These are phyloP conservation scores for Pythium rishiriense DNA, from an alignment of 352 stramenopile genomes.

Conservation along the genomic window DNA sequence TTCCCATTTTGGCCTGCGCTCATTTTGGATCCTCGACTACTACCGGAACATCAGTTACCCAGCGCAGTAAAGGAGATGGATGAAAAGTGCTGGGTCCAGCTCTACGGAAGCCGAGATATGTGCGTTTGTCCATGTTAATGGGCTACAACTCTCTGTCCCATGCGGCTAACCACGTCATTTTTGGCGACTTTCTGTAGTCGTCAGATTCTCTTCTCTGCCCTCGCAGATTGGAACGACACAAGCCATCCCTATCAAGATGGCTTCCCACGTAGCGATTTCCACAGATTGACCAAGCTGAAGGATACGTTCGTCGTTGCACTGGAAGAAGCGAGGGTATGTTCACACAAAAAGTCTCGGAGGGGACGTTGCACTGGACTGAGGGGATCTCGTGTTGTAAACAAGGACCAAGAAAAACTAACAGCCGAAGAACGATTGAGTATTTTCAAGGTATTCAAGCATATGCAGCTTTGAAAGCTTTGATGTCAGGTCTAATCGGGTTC, in stretches of 20 bases:
- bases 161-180: not conserved
- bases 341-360: not conserved
- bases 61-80: slow-evolving; percentile 19
- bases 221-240: slow-evolving; percentile 13
- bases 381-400: not conserved
- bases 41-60: slow-evolving; percentile 9
- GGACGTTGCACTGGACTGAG: not conserved
- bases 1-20: slow-evolving; percentile 23
- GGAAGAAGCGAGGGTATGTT: slow-evolving; percentile 10
- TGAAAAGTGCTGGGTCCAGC: slow-evolving; percentile 18
- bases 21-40: slow-evolving; percentile 17
- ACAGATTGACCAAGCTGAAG: slow-evolving; percentile 1
- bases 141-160: not conserved
- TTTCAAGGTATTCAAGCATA: slow-evolving; percentile 15
- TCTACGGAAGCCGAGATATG: slow-evolving; percentile 24
- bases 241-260: slow-evolving; percentile 14
- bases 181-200: not conserved
- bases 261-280: slow-evolving; percentile 9
- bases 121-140: not conserved
- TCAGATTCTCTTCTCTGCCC: slow-evolving; percentile 14
- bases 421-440: slow-evolving; percentile 8
- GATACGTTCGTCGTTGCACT: slow-evolving; percentile 9
- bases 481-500: not conserved
- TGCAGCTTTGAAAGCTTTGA: not conserved
- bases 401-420: slow-evolving; percentile 19